Conservation (phyloP, 148 eudicot genomes). For the Rhododendron kiyosumense region DNA sequence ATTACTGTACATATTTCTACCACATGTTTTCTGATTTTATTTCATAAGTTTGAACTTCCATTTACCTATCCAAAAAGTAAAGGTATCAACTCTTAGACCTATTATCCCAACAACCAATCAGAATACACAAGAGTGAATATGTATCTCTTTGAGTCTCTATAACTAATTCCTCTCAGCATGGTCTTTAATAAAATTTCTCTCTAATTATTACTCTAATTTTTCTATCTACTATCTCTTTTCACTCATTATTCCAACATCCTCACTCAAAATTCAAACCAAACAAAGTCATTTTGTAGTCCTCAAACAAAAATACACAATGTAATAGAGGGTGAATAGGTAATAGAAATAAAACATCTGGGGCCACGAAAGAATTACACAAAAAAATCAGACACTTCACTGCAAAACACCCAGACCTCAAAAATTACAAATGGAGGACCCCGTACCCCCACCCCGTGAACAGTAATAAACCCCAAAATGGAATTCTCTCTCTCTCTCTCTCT, state of each 20-base stretch:
- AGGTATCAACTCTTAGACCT: background rate
- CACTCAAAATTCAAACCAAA: too few relatives aligned
- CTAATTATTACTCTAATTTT: too few relatives aligned
- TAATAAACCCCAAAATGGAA: background rate
- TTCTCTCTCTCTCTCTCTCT: background rate
- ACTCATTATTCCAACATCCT: too few relatives aligned
- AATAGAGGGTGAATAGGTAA: background rate
- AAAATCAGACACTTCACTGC: background rate
- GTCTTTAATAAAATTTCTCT: too few relatives aligned
- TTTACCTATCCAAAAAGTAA: background rate
- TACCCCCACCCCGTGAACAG: background rate
- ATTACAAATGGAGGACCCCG: background rate
- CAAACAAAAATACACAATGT: background rate
- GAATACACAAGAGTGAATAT: background rate
- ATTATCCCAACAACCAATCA: background rate
- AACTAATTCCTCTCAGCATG: too few relatives aligned
- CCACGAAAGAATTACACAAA: background rate
- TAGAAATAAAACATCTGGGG: background rate
- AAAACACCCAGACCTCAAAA: background rate
- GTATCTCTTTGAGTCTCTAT: too few relatives aligned
- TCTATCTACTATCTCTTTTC: too few relatives aligned
- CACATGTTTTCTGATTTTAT: too few relatives aligned
- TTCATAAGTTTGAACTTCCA: background rate
- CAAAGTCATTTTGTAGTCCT: background rate
- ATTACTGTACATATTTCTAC: background rate